Percentiles rank a stretch among this genome's conserved stretches.
Evolutionary conservation across 2,329 filamentous ascomycete species (phyloP).

Genomic region (Pseudopyricularia javanii): DNA sequence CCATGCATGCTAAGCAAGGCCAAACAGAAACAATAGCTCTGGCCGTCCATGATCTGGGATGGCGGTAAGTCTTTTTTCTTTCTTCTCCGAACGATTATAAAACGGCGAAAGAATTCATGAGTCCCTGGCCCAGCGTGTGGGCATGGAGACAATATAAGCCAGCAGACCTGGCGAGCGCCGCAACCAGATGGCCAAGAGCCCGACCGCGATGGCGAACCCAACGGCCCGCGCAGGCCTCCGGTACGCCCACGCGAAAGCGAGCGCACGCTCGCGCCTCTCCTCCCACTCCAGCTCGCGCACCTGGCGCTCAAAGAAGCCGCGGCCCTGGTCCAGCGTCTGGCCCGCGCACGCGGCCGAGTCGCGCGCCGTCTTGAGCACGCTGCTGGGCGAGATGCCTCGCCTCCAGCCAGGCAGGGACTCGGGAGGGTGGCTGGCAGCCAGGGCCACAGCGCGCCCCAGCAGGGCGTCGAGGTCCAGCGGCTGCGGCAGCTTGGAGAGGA

Average conservation of each 20-base stretch:
- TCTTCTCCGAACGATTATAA: neutral
- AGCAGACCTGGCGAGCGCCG: constrained; percentile 30
- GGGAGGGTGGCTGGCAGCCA: constrained; percentile 60
- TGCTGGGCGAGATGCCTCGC: constrained; percentile 54
- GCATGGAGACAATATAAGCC: constrained; percentile 12
- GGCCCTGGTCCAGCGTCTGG: constrained; percentile 55
- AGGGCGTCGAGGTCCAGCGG: constrained; percentile 70
- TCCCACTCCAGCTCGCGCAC: constrained; percentile 56
- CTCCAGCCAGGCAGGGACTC: constrained; percentile 58
- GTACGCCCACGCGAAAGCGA: constrained; percentile 42
- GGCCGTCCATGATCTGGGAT: neutral
- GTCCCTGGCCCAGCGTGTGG: constrained; percentile 5
- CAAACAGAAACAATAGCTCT: neutral
- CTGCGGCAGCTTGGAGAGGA: constrained; percentile 74
- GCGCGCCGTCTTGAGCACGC: constrained; percentile 75
- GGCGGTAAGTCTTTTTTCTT: neutral
- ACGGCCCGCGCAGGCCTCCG: constrained; percentile 49
- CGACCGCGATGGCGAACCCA: constrained; percentile 54
- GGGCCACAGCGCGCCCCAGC: constrained; percentile 49
- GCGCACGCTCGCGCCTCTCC: constrained; percentile 39
- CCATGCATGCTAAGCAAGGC: too few relatives aligned
- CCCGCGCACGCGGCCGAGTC: constrained; percentile 29
- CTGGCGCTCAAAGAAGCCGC: constrained; percentile 57
- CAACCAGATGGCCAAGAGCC: constrained; percentile 55
- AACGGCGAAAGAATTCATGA: neutral